Percentiles rank a stretch among this genome's conserved stretches.
phyloP scores from a whole-genome alignment of 129 eudicot species.

The Calendula officinalis region DNA sequence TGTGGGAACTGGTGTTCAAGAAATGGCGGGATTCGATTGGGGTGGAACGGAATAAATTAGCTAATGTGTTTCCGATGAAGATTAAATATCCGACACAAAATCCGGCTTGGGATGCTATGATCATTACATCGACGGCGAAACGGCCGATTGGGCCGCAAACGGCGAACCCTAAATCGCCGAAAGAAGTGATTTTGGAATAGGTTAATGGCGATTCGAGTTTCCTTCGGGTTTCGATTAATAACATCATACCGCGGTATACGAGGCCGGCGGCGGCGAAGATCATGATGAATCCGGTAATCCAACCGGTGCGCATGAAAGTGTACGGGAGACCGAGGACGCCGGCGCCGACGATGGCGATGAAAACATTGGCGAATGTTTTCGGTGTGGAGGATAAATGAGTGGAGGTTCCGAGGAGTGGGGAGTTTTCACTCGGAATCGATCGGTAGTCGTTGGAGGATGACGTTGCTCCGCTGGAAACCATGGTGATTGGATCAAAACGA shows the following conservation, averaged over 20 bases:
- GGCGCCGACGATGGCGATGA: constrained; percentile 80
- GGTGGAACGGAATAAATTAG: constrained; percentile 32
- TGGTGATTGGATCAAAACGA: background rate
- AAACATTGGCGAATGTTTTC: constrained; percentile 77
- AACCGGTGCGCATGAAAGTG: constrained; percentile 74
- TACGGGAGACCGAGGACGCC: constrained; percentile 89
- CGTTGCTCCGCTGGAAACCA: constrained; percentile 22
- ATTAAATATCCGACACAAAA: constrained; percentile 59
- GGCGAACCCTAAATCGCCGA: constrained; percentile 61
- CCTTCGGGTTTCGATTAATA: constrained; percentile 41
- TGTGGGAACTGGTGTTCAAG: constrained; percentile 19
- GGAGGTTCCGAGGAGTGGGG: constrained; percentile 44
- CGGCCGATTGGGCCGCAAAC: constrained; percentile 58
- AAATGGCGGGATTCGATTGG: background rate
- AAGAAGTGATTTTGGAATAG: constrained; percentile 42
- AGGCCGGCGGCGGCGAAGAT: constrained; percentile 47
- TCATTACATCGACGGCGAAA: constrained; percentile 46
- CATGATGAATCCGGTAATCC: constrained; percentile 53
- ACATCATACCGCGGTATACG: constrained; percentile 68
- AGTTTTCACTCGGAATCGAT: constrained; percentile 37
- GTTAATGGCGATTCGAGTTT: constrained; percentile 46
- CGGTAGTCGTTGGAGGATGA: constrained; percentile 24
- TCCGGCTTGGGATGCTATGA: constrained; percentile 58
- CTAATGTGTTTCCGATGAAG: constrained; percentile 55
- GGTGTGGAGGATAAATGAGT: constrained; percentile 55